Base-by-base conservation (phyloP, 2,329 filamentous ascomycete genomes). In the Xylariaceae sp. region DNA sequence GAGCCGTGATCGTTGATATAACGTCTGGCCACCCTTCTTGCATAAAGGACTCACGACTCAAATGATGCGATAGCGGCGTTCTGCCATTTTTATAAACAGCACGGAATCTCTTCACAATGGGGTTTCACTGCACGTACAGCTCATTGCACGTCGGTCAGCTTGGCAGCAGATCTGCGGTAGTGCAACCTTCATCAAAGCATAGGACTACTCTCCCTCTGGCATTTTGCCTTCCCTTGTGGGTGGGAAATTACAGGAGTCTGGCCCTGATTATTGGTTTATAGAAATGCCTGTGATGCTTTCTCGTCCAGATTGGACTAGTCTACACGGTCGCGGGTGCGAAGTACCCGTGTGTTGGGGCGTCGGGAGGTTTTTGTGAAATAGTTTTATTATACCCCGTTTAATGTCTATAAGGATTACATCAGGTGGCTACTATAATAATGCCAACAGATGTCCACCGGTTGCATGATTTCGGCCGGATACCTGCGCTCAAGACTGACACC, bases 311-410 rank as follows among this genome's bases (percentile, higher is more conserved):
- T 49, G 52, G 55, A 55, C 46, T 55, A n/a, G n/a, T n/a, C n/a
- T n/a, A 49, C 21, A 34, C 47, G n/a, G 26, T 39, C 8, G 12
- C 12, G 41, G 45, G 29, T 16, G 29, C 16, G n/a, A 19, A 26
- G 47, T 26, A 15, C 41, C 39, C 32, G 29, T 30, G 26, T 19
- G 29, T 44, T 13, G 6, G 41, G 55, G 53, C 47, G 49, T 49
- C 48, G 37, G 49, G 39, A 42, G 53, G 46, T 29, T 48, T 50
- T 39, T 32, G 16, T 47, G 30, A 6, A 39, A 52, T 41, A 51
- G 41, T 47, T 53, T 45, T 21, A 57, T 57, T 57, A 58, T 58
- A 58, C 55, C 55, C 55, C 55, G 55, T 16, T 48, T 44, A 40
- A 55, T 46, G 53, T n/a, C 30, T 47, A 34, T 1, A 22, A 51